Percentiles rank a stretch among this genome's conserved stretches.
These are phyloP conservation scores for Acanthamoeba divionensis DNA, from an alignment of 208 protist species.

Conservation along the genomic window DNA sequence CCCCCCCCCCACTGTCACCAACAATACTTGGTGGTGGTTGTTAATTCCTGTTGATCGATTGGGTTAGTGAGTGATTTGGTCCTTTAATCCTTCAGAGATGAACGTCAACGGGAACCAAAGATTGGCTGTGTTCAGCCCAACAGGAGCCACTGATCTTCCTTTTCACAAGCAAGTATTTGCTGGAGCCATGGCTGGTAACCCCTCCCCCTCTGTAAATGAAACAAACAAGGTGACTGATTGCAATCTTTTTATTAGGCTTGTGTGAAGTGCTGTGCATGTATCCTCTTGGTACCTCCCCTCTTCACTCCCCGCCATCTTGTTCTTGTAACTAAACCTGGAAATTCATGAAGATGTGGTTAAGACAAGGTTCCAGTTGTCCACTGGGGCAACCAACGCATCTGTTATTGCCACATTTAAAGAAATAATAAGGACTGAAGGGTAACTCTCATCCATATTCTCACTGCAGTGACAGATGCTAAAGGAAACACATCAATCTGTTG, in stretches of 20 bases:
- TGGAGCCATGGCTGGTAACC: not conserved
- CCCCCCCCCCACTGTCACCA: too few relatives aligned
- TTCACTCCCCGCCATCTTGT: too few relatives aligned
- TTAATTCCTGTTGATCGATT: too few relatives aligned
- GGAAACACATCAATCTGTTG: not conserved
- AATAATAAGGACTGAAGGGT: slow-evolving; percentile 69
- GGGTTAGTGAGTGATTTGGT: too few relatives aligned
- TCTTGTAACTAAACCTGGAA: too few relatives aligned
- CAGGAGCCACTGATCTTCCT: not conserved
- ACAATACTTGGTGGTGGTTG: too few relatives aligned
- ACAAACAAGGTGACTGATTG: not conserved
- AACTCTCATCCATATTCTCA: not conserved
- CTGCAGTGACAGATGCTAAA: not conserved
- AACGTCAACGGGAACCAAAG: too few relatives aligned
- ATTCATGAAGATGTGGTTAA: slow-evolving; percentile 46
- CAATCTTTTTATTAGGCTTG: not conserved
- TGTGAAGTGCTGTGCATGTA: slow-evolving; percentile 47
- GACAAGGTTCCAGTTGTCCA: slow-evolving; percentile 39
- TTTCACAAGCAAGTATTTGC: slow-evolving; percentile 18
- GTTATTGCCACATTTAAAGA: slow-evolving; percentile 28
- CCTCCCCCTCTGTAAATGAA: too few relatives aligned
- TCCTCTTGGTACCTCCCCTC: too few relatives aligned
- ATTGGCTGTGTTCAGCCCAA: not conserved
- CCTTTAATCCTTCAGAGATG: too few relatives aligned
- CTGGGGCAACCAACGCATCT: not conserved